A percentile compares a stretch with the other conserved stretches of the same genome.
Conservation (phyloP, 352 stramenopile genomes). For the Elongisporangium senticosum region DNA sequence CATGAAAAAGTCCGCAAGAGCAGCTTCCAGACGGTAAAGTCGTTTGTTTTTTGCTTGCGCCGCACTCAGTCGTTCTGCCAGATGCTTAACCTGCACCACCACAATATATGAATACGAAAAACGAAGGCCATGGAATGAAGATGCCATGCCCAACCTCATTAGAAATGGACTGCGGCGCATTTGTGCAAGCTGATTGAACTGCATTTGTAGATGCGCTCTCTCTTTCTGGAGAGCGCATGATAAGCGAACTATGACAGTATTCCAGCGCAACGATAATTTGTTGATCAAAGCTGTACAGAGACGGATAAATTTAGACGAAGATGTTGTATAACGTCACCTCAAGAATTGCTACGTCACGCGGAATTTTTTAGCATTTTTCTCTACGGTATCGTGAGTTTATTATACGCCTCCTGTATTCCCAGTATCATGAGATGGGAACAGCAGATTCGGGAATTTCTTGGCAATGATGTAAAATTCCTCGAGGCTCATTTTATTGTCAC, state of each 20-base stretch:
- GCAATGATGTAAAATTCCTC: slow-evolving; percentile 85
- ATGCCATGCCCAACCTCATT: neutral
- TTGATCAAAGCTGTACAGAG: neutral
- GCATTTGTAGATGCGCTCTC: slow-evolving; percentile 1
- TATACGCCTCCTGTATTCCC: neutral
- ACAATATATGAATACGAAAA: neutral
- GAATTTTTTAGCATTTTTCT: neutral
- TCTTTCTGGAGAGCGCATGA: slow-evolving; percentile 5
- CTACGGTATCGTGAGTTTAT: neutral
- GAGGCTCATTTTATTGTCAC: slow-evolving; percentile 68
- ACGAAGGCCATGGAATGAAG: neutral
- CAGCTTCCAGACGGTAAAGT: slow-evolving; percentile 51
- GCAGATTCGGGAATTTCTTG: slow-evolving; percentile 89
- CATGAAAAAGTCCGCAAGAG: slow-evolving; percentile 68
- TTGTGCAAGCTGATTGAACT: neutral
- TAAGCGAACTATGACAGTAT: neutral
- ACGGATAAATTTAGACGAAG: neutral
- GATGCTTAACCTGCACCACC: slow-evolving; percentile 36
- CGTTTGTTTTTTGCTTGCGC: slow-evolving; percentile 65
- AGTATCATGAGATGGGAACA: slow-evolving; percentile 69
- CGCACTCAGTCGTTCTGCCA: slow-evolving; percentile 52
- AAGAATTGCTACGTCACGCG: neutral
- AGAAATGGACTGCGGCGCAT: neutral
- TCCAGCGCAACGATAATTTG: neutral
- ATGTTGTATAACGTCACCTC: neutral